A percentile compares a stretch with the other conserved stretches of the same genome.
These are phyloP conservation scores for Alloteropsis angusta DNA, from an alignment of 202 grass and related monocot genomes.

Conservation along the genomic window DNA sequence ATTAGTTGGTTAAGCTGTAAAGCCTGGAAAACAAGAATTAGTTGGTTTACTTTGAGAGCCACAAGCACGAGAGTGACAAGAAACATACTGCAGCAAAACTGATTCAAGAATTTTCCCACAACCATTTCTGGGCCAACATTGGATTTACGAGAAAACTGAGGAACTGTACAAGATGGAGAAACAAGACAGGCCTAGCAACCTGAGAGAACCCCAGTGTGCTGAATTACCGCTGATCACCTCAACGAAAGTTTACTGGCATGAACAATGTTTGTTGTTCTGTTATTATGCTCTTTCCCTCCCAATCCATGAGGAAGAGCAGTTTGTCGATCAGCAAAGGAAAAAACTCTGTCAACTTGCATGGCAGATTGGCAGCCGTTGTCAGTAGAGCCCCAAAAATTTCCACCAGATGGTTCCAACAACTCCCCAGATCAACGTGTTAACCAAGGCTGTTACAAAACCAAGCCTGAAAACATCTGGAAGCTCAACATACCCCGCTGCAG, in stretches of 20 bases:
- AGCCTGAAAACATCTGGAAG: conserved; percentile 83
- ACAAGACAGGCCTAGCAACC: neutral
- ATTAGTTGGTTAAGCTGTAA: too few relatives aligned
- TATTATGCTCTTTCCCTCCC: neutral
- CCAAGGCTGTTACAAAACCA: conserved; percentile 59
- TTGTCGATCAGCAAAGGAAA: conserved; percentile 1
- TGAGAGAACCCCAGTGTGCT: neutral
- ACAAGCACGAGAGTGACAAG: neutral
- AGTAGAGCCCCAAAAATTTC: conserved; percentile 92
- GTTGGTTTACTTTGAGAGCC: neutral
- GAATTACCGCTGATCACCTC: neutral
- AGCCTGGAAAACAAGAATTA: too few relatives aligned
- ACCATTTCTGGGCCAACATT: neutral
- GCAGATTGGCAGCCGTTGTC: neutral
- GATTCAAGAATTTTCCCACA: neutral
- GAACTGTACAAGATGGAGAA: neutral
- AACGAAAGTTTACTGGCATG: neutral
- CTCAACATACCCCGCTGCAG: conserved; percentile 71
- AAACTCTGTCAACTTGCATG: neutral
- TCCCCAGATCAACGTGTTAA: conserved; percentile 66
- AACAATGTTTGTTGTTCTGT: conserved; percentile 1
- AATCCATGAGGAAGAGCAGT: neutral
- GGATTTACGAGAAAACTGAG: neutral
- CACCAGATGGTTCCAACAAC: conserved; percentile 82
- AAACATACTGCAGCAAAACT: neutral